These are phyloP conservation scores for Porphyridium purpureum DNA, from an alignment of 23 red algal species.

Conservation along the genomic window DNA sequence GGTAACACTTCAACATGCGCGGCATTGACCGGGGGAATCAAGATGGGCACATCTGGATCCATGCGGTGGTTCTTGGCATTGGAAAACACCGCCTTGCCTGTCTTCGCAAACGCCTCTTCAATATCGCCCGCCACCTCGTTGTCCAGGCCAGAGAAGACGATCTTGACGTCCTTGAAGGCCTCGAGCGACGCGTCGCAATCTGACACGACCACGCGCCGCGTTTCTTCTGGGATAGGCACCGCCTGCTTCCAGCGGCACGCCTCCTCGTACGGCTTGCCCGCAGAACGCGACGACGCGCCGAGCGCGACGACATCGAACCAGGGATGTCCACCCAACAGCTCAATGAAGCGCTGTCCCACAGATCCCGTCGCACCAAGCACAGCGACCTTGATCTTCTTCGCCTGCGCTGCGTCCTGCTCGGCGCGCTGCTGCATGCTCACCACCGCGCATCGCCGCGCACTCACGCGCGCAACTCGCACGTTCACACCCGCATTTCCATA, in stretches of 20 bases:
- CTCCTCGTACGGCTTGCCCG: constrained; percentile 62
- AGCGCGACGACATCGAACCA: constrained; percentile 97
- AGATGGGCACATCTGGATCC: constrained; percentile 92
- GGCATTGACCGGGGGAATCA: constrained; percentile 91
- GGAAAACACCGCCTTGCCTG: constrained; percentile 82
- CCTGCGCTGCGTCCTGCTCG: too few relatives aligned
- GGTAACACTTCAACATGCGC: constrained; percentile 59
- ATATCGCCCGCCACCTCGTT: constrained; percentile 55
- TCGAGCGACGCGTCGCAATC: constrained; percentile 34
- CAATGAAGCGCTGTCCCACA: constrained; percentile 90
- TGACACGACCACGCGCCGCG: constrained; percentile 36
- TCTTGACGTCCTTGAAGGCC: constrained; percentile 36
- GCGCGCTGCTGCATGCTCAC: too few relatives aligned
- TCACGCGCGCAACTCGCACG: too few relatives aligned
- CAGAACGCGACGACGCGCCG: constrained; percentile 71
- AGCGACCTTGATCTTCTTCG: constrained; percentile 66
- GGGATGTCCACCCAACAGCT: constrained; percentile 80
- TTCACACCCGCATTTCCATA: too few relatives aligned
- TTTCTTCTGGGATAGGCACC: constrained; percentile 53
- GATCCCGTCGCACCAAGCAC: constrained; percentile 81
- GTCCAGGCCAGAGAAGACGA: constrained; percentile 86
- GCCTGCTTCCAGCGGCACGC: constrained; percentile 84
- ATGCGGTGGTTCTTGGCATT: constrained; percentile 96
- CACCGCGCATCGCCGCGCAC: too few relatives aligned
- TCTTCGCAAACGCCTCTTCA: constrained; percentile 63